Percentiles rank a stretch among this genome's conserved stretches.
Conservation (phyloP, 441 rosid genomes). For the Populus trichocarpa region DNA sequence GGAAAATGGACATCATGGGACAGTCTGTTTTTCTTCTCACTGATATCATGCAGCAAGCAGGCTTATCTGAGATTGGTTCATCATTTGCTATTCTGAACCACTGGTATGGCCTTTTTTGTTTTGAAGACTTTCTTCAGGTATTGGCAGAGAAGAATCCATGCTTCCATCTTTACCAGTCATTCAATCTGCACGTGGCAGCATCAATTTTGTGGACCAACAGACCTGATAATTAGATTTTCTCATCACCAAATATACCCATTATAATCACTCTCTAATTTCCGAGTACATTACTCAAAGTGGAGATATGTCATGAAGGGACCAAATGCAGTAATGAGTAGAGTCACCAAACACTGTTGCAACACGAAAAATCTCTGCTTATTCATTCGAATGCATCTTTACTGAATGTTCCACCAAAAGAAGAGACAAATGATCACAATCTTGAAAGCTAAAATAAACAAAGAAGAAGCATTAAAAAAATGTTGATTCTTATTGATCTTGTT, state of each 20-base stretch:
- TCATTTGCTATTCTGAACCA: neutral
- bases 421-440: neutral
- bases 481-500: constrained; percentile 11
- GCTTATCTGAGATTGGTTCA: neutral
- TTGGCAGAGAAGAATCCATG: neutral
- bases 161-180: neutral
- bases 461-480: neutral
- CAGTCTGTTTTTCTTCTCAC: neutral
- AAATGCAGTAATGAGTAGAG: neutral
- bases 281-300: neutral
- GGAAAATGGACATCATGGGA: neutral
- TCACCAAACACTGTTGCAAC: neutral
- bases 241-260: neutral
- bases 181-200: neutral
- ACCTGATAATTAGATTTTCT: neutral
- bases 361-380: neutral
- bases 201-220: neutral
- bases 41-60: neutral
- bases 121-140: neutral
- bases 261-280: neutral
- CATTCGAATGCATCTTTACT: neutral
- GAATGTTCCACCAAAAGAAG: neutral
- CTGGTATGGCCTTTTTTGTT: neutral
- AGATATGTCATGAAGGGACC: neutral
- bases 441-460: neutral